Conservation (phyloP, 345 rosid species). For the Eucalyptus erythrocorys region DNA sequence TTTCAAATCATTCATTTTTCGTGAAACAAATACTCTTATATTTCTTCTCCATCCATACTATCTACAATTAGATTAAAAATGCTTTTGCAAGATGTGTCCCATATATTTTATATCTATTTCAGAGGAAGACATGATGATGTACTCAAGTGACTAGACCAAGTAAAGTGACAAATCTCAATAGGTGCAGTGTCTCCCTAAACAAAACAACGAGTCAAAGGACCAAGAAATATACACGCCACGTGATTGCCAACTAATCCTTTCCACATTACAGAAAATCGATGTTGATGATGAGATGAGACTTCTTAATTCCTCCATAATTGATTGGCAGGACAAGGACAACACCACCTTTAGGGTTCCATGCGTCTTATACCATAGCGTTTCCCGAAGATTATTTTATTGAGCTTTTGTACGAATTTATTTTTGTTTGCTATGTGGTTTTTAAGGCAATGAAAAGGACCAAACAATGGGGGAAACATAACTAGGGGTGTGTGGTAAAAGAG, state of each 20-base stretch:
- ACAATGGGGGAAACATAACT: neutral
- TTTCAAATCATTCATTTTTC: neutral
- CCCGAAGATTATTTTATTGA: neutral
- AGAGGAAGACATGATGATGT: neutral
- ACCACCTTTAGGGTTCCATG: neutral
- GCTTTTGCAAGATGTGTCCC: neutral
- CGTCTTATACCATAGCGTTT: neutral
- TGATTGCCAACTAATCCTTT: neutral
- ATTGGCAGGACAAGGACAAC: neutral
- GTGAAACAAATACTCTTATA: neutral
- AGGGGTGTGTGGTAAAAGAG: neutral
- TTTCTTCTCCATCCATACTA: neutral
- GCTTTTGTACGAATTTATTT: neutral
- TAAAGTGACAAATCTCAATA: neutral
- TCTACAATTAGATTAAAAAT: neutral
- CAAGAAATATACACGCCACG: neutral
- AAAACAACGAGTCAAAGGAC: neutral
- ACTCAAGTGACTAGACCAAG: neutral
- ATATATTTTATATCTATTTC: neutral
- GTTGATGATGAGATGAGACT: neutral
- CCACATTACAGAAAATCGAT: neutral
- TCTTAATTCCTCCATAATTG: neutral
- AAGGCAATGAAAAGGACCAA: neutral
- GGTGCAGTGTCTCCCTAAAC: conserved; percentile 7
- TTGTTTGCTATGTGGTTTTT: neutral